Evolutionary conservation across 2,329 filamentous ascomycete species (phyloP), one percentile per base, ranked within the genome.

Genomic region (Neofusicoccum ribis): DNA sequence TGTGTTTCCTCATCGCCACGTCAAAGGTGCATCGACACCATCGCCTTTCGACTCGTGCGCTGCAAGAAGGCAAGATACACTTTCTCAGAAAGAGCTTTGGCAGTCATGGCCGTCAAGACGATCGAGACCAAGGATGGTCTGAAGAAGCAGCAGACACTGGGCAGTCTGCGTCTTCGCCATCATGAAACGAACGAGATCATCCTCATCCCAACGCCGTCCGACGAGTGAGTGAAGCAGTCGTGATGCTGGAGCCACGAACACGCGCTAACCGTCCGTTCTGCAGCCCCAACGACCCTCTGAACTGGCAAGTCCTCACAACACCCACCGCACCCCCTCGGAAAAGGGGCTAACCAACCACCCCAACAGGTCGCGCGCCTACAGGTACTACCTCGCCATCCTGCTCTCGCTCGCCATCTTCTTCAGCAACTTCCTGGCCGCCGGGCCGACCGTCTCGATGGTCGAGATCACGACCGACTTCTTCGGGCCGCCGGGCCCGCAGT

Each of bases 361-460:
- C 6, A 7, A 46, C 44, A 72, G 72, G 72, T 70, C 69, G 9
- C 69, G 78, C 73, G 74, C 77, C 68, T 83, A 81, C 68, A 83
- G 84, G 59, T 78, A 80, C 67, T 86, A 84, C 70, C 82, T 82
- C 43, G 83, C 83, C 8, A 70, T 75, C 54, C 73, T 85, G 14
- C 79, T 85, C 39, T 85, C 82, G 70, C 67, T 82, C 3, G 83
- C 84, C 61, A 85, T 86, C 76, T 77, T 85, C 67, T 79, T 86
- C 72, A 84, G 80, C 74, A 86, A 86, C 72, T 86, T 86, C 68
- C 73, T 86, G 4, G 83, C 84, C 0, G 85, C 83, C n/a, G 85
- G 79, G 0, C 84, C 84, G 3, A 80, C 81, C 3, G 81, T 86
- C 36, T 83, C 82, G 63, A 82, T 86, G 46, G 73, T 82, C 11